Evolutionary conservation across 352 stramenopile genomes (phyloP), one percentile per base, ranked within the genome.

Genomic region (Blastocystis sp.): DNA sequence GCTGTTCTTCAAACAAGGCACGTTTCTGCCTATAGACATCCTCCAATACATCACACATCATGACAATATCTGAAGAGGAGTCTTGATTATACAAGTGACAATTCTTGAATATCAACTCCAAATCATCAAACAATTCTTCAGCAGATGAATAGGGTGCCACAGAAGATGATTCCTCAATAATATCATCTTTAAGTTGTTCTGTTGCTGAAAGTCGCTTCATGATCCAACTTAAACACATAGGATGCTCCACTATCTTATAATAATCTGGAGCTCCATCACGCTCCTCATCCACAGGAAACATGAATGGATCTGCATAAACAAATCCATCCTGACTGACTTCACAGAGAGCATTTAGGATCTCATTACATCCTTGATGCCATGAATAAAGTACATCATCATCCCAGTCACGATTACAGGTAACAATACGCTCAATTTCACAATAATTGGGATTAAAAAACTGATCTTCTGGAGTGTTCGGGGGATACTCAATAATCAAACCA

Each of bases 221-320:
- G 50, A 91, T 90, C 23, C 68, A 77, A 15, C 50, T 76, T 47
- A 91, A 56, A 55, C 87, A 82, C 90, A 91, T 90, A n/a, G 82
- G 90, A 13, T 79, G 47, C 15, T 79, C 64, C 29, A 91, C 77
- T 18, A 91, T 64, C 8, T 80, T 45, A 39, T 91, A 87, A 59
- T 91, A 91, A 18, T 76, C 62, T 45, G 90, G 90, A 37, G 87
- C 90, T 26, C 77, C 76, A 50, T 91, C 90, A 3, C 54, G 76
- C 64, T 87, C 84, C 29, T 90, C 82, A 59, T 91, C 63, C 47
- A 91, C 90, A 20, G 69, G 75, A 26, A 75, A 37, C 90, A 91
- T 91, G 62, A 91, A 91, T 4, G 84, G 84, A 18, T 64, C 66
- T 45, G 23, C 47, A 29, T 75, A 68, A 6, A 55, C 20, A 34